Base-by-base conservation (phyloP, 2,329 filamentous ascomycete genomes). In the Fusarium nanum region DNA sequence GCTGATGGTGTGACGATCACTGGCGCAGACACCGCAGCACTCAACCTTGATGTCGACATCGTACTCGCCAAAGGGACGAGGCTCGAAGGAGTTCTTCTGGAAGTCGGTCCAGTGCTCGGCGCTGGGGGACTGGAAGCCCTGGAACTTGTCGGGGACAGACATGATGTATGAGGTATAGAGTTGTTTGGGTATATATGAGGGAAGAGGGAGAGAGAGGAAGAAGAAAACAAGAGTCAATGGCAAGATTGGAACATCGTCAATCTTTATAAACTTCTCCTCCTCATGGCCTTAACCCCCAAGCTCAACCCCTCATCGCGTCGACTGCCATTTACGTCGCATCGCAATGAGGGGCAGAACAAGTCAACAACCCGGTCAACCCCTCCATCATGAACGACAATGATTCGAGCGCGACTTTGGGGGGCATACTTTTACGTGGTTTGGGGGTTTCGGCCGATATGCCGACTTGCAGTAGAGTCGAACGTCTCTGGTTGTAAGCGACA, bases 31-130 rank as follows among this genome's bases (percentile, higher is more conserved):
- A 76, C 93, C 92, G 76, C 92, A 95, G 77, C 88, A 90, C 72
- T 94, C 90, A 75, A 97, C 91, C 84, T 94, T 92, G 81, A 97
- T 88, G 78, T 97, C 93, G 75, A 97, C 89, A 78, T 97, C 93
- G 80, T 93, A 87, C 78, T 94, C 92, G 71, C 91, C 93, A 78
- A 97, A 97, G 20, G 92, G 92, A 84, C 97, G 96, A 62, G 94
- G 89, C 73, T 90, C 87, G 84, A 93, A 93, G 84, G 94, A 80
- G 77, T 91, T 89, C 82, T 93, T 91, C 75, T 90, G 83, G 76
- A 90, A 89, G 63, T 89, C 83, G 70, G 86, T 80, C 84, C 85
- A 88, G 47, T 82, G 84, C 53, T 85, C 84, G 25, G 85, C 79
- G 57, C 82, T 82, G 60, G 86, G 79, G 75, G 89, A 85, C 80